Evolutionary conservation across 345 rosid species (phyloP).

Genomic region (Gossypium sturtianum): DNA sequence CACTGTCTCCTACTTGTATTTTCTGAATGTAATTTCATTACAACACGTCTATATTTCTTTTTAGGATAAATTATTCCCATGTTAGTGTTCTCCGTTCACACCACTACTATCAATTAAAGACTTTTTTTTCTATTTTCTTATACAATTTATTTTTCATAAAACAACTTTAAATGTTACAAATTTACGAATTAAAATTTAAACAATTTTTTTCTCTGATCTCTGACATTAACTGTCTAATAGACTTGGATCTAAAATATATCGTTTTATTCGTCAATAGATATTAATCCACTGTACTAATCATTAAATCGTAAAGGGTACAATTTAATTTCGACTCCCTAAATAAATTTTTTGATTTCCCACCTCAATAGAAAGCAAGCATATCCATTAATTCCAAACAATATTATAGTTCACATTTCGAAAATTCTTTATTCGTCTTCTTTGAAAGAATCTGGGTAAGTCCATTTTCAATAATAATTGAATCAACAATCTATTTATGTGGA

Average conservation of each 20-base stretch:
- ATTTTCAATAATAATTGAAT: neutral
- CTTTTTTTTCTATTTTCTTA: no score
- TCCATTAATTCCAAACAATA: neutral
- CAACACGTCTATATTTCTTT: no score
- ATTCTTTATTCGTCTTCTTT: neutral
- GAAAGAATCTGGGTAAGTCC: neutral
- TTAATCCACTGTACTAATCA: accelerated
- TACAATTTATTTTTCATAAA: no score
- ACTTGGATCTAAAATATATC: accelerated
- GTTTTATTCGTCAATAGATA: accelerated
- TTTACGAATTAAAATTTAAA: no score
- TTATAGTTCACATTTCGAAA: neutral
- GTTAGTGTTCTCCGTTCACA: no score
- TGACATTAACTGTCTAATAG: accelerated
- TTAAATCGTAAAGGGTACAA: no score
- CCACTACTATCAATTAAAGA: no score
- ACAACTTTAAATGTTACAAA: no score
- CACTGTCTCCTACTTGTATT: neutral
- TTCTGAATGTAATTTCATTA: no score
- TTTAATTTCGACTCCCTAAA: no score
- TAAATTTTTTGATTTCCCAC: no score
- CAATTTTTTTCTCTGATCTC: accelerated
- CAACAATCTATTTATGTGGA: neutral
- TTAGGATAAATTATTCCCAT: no score
- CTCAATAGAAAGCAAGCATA: neutral